Conservation (phyloP, 805 yeast genomes). For the Pichia manshurica region DNA sequence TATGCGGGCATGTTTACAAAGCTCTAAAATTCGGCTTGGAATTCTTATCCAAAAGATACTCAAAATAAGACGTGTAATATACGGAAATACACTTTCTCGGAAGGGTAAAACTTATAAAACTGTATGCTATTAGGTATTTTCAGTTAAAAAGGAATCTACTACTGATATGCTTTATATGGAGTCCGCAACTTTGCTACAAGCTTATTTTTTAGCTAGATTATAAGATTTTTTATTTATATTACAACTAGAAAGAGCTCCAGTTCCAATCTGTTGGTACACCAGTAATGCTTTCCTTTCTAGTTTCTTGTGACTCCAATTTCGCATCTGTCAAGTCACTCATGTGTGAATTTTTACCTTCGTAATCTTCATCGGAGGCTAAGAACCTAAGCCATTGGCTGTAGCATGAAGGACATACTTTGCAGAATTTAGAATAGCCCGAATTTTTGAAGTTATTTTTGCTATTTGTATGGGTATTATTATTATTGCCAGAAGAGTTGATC, state of each 20-base stretch:
- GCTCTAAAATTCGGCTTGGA: too few species aligned
- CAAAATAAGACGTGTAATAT: too few species aligned
- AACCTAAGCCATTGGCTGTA: constrained; percentile 23
- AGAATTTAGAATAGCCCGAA: constrained; percentile 21
- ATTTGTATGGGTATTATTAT: background rate
- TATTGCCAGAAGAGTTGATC: background rate
- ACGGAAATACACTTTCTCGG: too few species aligned
- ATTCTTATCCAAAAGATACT: too few species aligned
- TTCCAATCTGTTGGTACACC: constrained; percentile 42
- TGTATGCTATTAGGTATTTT: too few species aligned
- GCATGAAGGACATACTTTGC: constrained; percentile 28
- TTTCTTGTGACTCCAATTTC: constrained; percentile 17
- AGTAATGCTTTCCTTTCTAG: constrained; percentile 15
- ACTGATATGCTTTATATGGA: too few species aligned
- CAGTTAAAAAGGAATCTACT: too few species aligned
- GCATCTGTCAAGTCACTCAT: constrained; percentile 2
- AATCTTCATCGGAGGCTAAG: constrained; percentile 22
- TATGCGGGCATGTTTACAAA: too few species aligned
- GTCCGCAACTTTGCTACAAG: too few species aligned
- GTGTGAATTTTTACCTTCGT: constrained; percentile 19
- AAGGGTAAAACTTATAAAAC: too few species aligned
- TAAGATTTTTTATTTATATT: too few species aligned
- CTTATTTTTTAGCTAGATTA: too few species aligned
- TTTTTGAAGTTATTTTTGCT: background rate
- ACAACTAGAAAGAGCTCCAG: constrained; percentile 52